Percentiles rank a stretch among this genome's conserved stretches.
These are phyloP conservation scores for Aspergillus panamensis DNA, from an alignment of 495 filamentous ascomycete genomes.

Conservation along the genomic window DNA sequence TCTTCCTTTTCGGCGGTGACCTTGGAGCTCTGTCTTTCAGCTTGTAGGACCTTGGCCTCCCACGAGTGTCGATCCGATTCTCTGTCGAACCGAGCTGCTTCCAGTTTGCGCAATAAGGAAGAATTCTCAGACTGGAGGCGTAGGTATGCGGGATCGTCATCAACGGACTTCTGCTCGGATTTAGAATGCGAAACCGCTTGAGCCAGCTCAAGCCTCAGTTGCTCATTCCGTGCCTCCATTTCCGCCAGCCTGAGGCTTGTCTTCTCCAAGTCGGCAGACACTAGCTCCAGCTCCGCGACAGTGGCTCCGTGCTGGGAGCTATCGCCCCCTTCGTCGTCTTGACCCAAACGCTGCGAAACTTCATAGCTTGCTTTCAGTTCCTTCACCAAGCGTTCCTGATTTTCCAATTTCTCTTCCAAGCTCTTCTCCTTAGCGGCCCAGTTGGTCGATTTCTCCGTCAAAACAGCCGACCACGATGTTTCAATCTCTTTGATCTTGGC, in stretches of 20 bases:
- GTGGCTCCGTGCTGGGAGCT: constrained; percentile 57
- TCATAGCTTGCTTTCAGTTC: constrained; percentile 97
- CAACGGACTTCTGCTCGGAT: constrained; percentile 54
- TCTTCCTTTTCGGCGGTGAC: constrained; percentile 70
- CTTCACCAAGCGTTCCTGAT: constrained; percentile 85
- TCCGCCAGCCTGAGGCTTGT: constrained; percentile 84
- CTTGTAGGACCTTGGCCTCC: constrained; percentile 61
- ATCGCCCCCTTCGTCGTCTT: constrained; percentile 62
- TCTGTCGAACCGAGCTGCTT: constrained; percentile 74
- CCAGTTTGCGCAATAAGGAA: constrained; percentile 79
- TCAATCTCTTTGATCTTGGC: constrained; percentile 80
- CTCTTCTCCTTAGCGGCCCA: constrained; percentile 93
- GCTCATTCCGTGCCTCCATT: constrained; percentile 91
- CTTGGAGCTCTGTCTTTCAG: constrained; percentile 41
- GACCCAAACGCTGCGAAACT: constrained; percentile 84
- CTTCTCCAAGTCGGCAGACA: constrained; percentile 85
- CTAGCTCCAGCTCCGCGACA: constrained; percentile 89
- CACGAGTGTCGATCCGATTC: constrained; percentile 70
- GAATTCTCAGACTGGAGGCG: constrained; percentile 90
- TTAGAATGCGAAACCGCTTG: constrained; percentile 76
- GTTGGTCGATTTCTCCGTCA: constrained; percentile 92
- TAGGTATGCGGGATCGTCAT: constrained; percentile 86
- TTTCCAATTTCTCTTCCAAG: constrained; percentile 89
- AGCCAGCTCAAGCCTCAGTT: constrained; percentile 83
- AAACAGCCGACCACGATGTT: constrained; percentile 83